These are phyloP conservation scores for Podaxis rugospora DNA, from an alignment of 768 basidiomycete species.

Conservation along the genomic window DNA sequence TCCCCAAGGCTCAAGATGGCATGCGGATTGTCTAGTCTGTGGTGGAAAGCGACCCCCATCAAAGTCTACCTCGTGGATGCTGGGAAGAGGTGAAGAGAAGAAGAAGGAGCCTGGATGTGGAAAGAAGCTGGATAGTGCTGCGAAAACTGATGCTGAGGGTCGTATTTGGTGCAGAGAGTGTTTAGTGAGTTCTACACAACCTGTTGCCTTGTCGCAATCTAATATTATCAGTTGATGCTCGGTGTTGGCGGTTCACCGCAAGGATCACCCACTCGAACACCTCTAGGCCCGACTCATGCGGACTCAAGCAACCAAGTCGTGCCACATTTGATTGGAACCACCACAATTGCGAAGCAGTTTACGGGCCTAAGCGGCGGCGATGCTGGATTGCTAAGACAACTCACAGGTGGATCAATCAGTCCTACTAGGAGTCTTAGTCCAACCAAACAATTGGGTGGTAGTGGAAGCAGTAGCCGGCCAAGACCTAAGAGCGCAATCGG, in stretches of 20 bases:
- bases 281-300: conserved; percentile 42
- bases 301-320: conserved; percentile 35
- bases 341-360: conserved; percentile 72
- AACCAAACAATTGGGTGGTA: conserved; percentile 57
- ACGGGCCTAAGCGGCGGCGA: conserved; percentile 53
- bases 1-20: conserved; percentile 80
- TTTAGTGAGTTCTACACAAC: conserved; percentile 42
- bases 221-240: conserved; percentile 46
- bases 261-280: conserved; percentile 47
- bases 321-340: conserved; percentile 65
- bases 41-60: conserved; percentile 61
- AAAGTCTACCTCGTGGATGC: conserved; percentile 29
- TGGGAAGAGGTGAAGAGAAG: conserved; percentile 41
- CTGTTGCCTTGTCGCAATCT: neutral
- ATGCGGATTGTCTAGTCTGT: conserved; percentile 71
- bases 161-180: conserved; percentile 85
- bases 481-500: conserved; percentile 79
- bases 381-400: conserved; percentile 42
- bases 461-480: conserved; percentile 38
- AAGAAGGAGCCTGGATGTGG: conserved; percentile 72
- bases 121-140: conserved; percentile 79
- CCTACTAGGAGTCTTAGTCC: conserved; percentile 73
- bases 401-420: conserved; percentile 65
- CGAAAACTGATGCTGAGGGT: conserved; percentile 65
- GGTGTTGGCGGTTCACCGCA: conserved; percentile 44